Conservation (phyloP, 2,329 filamentous ascomycete species). For the Ophiostoma pallidulum region DNA sequence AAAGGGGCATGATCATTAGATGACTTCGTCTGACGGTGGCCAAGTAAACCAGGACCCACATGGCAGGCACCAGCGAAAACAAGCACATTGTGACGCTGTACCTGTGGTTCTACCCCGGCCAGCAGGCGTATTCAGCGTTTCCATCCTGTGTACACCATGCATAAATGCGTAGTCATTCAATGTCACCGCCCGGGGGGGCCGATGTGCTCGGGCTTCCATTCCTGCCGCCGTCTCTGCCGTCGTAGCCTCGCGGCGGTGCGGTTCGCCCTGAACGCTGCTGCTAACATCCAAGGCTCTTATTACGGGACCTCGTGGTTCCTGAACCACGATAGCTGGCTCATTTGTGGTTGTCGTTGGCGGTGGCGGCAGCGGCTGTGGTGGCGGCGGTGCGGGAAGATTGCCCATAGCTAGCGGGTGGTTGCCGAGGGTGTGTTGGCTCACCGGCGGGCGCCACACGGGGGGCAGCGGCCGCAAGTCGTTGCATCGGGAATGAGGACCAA, state of each 20-base stretch:
- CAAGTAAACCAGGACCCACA: background rate
- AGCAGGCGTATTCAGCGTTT: too few species aligned
- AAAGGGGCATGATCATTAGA: background rate
- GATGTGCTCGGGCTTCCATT: conserved; percentile 8
- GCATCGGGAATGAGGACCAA: background rate
- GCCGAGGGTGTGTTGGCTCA: conserved; percentile 15
- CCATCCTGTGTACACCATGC: background rate
- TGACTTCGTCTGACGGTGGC: background rate
- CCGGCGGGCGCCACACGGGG: conserved; percentile 14
- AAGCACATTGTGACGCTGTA: too few species aligned
- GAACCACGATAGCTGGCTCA: too few species aligned
- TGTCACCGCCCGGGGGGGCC: conserved; percentile 10
- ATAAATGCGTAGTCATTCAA: conserved; percentile 16
- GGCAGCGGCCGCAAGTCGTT: background rate
- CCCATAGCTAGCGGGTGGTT: conserved; percentile 12
- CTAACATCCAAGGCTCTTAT: background rate
- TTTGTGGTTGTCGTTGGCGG: background rate
- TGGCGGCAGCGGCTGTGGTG: background rate
- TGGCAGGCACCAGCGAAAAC: conserved; percentile 2
- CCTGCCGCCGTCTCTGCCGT: conserved; percentile 6
- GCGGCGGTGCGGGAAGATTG: too few species aligned
- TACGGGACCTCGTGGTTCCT: background rate
- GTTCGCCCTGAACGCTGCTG: too few species aligned
- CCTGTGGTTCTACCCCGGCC: too few species aligned
- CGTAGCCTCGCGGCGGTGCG: too few species aligned